Evolutionary conservation across 148 eudicot genomes (phyloP).

Genomic region (Rhododendron griersonianum): DNA sequence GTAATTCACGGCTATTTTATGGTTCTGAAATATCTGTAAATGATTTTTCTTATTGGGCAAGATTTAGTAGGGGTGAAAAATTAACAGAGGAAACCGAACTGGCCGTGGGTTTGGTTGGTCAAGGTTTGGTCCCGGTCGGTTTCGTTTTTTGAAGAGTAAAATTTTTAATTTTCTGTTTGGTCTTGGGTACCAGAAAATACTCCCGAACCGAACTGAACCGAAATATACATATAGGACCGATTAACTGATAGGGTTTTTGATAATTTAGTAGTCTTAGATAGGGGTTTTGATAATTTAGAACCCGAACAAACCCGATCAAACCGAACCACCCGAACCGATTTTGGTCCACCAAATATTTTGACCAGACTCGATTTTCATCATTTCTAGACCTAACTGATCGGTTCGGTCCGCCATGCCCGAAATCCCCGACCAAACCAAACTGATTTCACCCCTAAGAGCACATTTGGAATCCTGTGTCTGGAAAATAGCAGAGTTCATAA

Average conservation of each 20-base stretch:
- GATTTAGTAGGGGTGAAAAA: neutral
- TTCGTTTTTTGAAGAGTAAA: neutral
- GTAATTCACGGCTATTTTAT: neutral
- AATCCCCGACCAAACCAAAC: neutral
- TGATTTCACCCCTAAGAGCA: neutral
- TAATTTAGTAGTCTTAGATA: neutral
- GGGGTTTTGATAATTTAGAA: neutral
- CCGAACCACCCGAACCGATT: neutral
- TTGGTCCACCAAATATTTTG: neutral
- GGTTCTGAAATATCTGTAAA: neutral
- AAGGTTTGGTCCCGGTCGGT: neutral
- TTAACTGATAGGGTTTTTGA: neutral
- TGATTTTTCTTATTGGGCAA: neutral
- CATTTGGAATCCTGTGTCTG: slow-evolving; percentile 1
- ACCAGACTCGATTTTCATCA: neutral
- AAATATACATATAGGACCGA: neutral
- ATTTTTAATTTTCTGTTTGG: neutral
- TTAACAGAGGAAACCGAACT: neutral
- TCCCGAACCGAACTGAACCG: neutral
- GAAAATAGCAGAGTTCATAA: neutral
- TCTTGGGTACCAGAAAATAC: neutral
- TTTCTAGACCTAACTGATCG: neutral
- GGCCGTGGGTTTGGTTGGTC: neutral
- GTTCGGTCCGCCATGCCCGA: neutral
- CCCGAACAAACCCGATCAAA: neutral